Percentiles rank a stretch among this genome's conserved stretches.
Evolutionary conservation across 495 filamentous ascomycete genomes (phyloP).

Genomic region (Podospora comata): DNA sequence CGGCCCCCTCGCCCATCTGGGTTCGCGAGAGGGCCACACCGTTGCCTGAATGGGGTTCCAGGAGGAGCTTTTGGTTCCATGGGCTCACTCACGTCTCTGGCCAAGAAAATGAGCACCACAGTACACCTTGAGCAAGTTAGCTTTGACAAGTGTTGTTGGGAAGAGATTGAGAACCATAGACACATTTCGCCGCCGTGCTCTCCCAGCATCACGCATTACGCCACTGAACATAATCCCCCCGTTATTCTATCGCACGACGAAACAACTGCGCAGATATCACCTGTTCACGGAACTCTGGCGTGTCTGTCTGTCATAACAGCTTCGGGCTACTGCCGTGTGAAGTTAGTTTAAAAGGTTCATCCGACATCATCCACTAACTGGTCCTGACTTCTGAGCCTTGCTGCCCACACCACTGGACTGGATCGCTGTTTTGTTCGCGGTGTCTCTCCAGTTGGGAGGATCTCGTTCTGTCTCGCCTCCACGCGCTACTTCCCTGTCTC

Average conservation of each 20-base stretch:
- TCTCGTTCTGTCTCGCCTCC: background rate
- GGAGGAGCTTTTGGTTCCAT: background rate
- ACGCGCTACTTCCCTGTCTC: background rate
- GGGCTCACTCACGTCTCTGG: background rate
- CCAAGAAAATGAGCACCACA: background rate
- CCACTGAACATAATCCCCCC: background rate
- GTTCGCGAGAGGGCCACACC: background rate
- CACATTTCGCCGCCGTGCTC: background rate
- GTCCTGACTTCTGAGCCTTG: background rate
- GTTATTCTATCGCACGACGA: background rate
- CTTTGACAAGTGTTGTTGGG: background rate
- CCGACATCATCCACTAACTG: background rate
- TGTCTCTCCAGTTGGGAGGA: background rate
- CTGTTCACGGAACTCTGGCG: background rate
- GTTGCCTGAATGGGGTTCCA: background rate
- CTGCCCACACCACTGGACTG: background rate
- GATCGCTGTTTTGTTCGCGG: background rate
- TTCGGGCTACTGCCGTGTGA: background rate
- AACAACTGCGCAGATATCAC: background rate
- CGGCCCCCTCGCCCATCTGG: background rate
- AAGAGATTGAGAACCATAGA: background rate
- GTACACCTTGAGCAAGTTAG: background rate
- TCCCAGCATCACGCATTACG: background rate
- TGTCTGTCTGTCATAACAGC: background rate
- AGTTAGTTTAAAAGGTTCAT: constrained; percentile 1